Percentiles rank a stretch among this genome's conserved stretches.
Conservation (phyloP, 768 basidiomycete species). For the Exidia glandulosa region DNA sequence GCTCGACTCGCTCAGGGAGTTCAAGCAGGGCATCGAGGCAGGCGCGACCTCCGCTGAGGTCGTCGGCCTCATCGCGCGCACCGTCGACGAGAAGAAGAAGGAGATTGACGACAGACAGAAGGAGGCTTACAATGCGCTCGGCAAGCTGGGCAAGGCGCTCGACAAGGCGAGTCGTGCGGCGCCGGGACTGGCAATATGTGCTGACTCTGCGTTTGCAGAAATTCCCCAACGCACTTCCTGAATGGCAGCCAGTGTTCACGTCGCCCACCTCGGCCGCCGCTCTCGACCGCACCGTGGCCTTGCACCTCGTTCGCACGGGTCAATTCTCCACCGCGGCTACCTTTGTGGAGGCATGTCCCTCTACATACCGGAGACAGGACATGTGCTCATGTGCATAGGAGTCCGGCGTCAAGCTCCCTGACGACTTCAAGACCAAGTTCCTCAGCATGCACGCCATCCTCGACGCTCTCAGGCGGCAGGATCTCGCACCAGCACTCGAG, state of each 20-base stretch:
- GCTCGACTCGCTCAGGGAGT: conserved; percentile 43
- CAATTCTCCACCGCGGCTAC: conserved; percentile 68
- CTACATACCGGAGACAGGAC: conserved; percentile 3
- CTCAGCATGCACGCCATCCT: conserved; percentile 63
- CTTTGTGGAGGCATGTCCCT: conserved; percentile 47
- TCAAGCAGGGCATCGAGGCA: conserved; percentile 40
- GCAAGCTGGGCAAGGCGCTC: conserved; percentile 71
- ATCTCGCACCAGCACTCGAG: conserved; percentile 71
- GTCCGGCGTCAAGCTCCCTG: conserved; percentile 44
- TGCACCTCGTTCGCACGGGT: conserved; percentile 72
- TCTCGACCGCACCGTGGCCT: conserved; percentile 57
- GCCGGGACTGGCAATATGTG: background rate
- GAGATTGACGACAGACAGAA: conserved; percentile 84
- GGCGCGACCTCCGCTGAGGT: conserved; percentile 39
- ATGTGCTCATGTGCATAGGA: conserved; percentile 40
- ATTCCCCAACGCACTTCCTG: conserved; percentile 45
- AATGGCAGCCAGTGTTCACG: conserved; percentile 56
- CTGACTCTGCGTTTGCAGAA: conserved; percentile 30
- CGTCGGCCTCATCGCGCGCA: conserved; percentile 39
- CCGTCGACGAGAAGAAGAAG: conserved; percentile 64
- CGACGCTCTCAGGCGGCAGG: conserved; percentile 48
- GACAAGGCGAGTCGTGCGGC: conserved; percentile 63
- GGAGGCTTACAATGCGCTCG: conserved; percentile 69
- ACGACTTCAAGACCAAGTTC: conserved; percentile 44
- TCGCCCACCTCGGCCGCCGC: conserved; percentile 48